Percentiles rank a stretch among this genome's conserved stretches.
phyloP scores from a whole-genome alignment of 202 grass and related monocot genomes.

The Panicum hallii region DNA sequence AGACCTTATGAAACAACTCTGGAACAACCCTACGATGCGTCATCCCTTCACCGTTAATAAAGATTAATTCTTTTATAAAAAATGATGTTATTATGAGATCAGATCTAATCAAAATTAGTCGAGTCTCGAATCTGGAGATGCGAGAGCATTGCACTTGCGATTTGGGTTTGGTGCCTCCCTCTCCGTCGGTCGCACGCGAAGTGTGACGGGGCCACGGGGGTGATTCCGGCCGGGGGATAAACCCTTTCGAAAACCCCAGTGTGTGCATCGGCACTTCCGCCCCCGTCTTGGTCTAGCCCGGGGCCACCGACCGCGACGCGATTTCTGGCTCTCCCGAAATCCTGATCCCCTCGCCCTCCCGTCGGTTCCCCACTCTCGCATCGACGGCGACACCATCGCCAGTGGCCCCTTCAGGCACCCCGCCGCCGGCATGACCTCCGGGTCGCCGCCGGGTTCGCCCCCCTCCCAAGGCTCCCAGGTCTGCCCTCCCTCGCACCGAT shows the following conservation, averaged over 20 bases:
- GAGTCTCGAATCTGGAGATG: too few relatives aligned
- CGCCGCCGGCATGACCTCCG: slow-evolving; percentile 27
- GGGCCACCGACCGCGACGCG: not conserved
- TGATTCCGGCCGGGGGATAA: not conserved
- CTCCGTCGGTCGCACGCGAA: too few relatives aligned
- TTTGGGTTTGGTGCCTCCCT: too few relatives aligned
- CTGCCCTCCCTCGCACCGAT: not conserved
- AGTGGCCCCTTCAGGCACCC: not conserved
- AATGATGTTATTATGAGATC: too few relatives aligned
- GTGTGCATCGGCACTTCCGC: not conserved
- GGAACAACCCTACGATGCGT: too few relatives aligned
- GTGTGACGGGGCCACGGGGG: too few relatives aligned
- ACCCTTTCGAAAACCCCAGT: not conserved
- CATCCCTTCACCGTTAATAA: too few relatives aligned
- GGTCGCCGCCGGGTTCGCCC: slow-evolving; percentile 1
- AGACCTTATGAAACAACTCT: too few relatives aligned
- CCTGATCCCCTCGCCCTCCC: not conserved
- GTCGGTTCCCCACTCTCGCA: not conserved
- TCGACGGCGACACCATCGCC: not conserved
- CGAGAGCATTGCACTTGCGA: too few relatives aligned
- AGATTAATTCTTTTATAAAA: too few relatives aligned
- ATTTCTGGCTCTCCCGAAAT: not conserved
- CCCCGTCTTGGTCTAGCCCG: not conserved
- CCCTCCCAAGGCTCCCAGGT: slow-evolving; percentile 40
- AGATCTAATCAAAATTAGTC: too few relatives aligned